phyloP scores from a whole-genome alignment of 208 protist genomes.

The Zelonia costaricensis region DNA sequence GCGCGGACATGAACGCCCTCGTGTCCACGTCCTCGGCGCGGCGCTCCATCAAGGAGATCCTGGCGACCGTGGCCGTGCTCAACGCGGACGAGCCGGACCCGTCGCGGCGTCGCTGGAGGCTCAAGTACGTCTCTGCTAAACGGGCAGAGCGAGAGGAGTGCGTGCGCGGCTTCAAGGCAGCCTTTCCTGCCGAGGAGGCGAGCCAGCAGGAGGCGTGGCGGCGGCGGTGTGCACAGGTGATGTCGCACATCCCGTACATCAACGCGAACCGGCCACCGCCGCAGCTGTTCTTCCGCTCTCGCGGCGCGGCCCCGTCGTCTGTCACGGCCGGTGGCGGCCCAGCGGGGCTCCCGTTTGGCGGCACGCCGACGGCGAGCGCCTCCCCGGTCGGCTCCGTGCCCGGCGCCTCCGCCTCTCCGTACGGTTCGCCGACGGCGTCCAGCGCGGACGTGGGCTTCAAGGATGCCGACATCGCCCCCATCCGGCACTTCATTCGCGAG shows the following conservation, averaged over 20 bases:
- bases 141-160: constrained; percentile 6
- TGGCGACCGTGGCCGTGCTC: constrained; percentile 54
- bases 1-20: constrained; percentile 62
- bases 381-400: background rate
- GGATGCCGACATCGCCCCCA: constrained; percentile 54
- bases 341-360: constrained; percentile 15
- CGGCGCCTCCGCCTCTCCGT: constrained; percentile 14
- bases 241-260: constrained; percentile 51
- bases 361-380: background rate
- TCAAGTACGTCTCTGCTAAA: constrained; percentile 53
- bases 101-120: constrained; percentile 60
- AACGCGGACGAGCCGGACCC: constrained; percentile 52
- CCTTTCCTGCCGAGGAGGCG: constrained; percentile 43
- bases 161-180: constrained; percentile 27
- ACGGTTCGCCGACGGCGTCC: constrained; percentile 2
- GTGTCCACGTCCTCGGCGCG: constrained; percentile 36
- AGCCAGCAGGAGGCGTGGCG: constrained; percentile 58
- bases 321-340: background rate
- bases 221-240: constrained; percentile 35
- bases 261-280: constrained; percentile 31
- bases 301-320: constrained; percentile 3
- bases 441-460: constrained; percentile 13
- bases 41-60: constrained; percentile 66
- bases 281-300: constrained; percentile 32
- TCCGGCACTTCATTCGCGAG: constrained; percentile 61